Percentiles rank a stretch among this genome's conserved stretches.
Conservation (phyloP, 495 filamentous ascomycete species). For the Neohortaea acidophila region DNA sequence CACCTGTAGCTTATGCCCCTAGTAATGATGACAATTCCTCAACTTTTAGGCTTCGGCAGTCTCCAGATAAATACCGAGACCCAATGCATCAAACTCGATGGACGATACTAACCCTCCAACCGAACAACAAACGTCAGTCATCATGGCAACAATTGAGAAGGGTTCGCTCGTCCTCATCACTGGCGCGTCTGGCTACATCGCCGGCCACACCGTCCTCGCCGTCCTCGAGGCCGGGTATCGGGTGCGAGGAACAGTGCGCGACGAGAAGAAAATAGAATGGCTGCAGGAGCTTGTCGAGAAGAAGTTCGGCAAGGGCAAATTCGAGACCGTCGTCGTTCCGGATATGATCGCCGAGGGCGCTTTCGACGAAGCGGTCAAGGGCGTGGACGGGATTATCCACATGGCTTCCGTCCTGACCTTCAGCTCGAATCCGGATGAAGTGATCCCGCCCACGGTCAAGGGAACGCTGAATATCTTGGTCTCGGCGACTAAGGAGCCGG, state of each 20-base stretch:
- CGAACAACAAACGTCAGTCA: slow-evolving; percentile 1
- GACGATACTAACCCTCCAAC: no score
- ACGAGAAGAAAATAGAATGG: slow-evolving; percentile 29
- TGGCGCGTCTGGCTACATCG: slow-evolving; percentile 43
- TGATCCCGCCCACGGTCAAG: slow-evolving; percentile 19
- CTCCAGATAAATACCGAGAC: no score
- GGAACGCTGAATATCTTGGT: slow-evolving; percentile 29
- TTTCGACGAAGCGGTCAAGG: slow-evolving; percentile 26
- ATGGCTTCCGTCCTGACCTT: slow-evolving; percentile 11
- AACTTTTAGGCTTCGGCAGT: no score
- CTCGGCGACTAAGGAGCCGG: slow-evolving; percentile 30
- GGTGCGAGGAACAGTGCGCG: slow-evolving; percentile 38
- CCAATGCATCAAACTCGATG: no score
- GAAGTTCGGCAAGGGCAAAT: slow-evolving; percentile 9
- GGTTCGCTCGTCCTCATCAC: slow-evolving; percentile 32
- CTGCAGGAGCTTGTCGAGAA: slow-evolving; percentile 19
- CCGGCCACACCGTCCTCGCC: slow-evolving; percentile 34
- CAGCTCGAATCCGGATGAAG: slow-evolving; percentile 7
- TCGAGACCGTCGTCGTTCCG: slow-evolving; percentile 10
- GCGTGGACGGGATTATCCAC: slow-evolving; percentile 14
- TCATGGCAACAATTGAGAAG: slow-evolving; percentile 7
- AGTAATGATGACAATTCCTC: no score
- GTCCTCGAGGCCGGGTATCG: slow-evolving; percentile 35
- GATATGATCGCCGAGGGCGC: slow-evolving; percentile 21
- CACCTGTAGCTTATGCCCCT: no score